These are phyloP conservation scores for Penicillium tannophilum DNA, from an alignment of 495 filamentous ascomycete genomes.

Conservation along the genomic window DNA sequence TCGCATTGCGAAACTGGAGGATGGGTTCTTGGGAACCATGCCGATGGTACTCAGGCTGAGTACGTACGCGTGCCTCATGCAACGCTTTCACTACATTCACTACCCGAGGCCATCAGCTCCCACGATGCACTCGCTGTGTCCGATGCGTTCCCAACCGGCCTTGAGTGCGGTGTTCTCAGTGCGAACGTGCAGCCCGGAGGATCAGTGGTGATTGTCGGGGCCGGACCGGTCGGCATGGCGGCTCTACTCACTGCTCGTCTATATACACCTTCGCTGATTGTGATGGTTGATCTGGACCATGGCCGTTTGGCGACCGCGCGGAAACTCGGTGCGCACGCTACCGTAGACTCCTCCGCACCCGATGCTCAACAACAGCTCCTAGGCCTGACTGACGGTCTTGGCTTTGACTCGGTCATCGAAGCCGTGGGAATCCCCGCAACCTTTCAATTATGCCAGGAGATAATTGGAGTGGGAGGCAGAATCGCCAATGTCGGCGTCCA, in stretches of 20 bases:
- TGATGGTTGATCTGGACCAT: conserved; percentile 48
- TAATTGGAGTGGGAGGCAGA: conserved; percentile 50
- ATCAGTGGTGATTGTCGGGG: conserved; percentile 52
- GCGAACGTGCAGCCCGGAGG: conserved; percentile 43
- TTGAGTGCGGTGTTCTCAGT: conserved; percentile 52
- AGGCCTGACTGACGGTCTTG: conserved; percentile 43
- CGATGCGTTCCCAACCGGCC: conserved; percentile 53
- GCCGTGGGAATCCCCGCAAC: conserved; percentile 52
- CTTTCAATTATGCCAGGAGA: conserved; percentile 47
- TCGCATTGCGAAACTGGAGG: conserved; percentile 45
- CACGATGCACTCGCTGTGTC: conserved; percentile 43
- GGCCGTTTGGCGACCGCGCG: conserved; percentile 45
- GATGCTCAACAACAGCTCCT: conserved; percentile 35
- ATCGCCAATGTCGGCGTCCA: conserved; percentile 59
- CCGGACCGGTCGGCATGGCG: conserved; percentile 54
- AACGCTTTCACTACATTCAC: conserved; percentile 39
- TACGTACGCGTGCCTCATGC: conserved; percentile 52
- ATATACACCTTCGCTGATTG: conserved; percentile 44
- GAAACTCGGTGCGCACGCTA: conserved; percentile 46
- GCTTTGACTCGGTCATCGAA: conserved; percentile 57
- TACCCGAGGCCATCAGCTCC: conserved; percentile 39
- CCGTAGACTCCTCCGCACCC: conserved; percentile 29
- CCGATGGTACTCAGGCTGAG: conserved; percentile 55
- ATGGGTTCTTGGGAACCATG: conserved; percentile 43
- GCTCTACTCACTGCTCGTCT: conserved; percentile 48